phyloP scores from a whole-genome alignment of 2,329 filamentous ascomycete genomes.

The Thyridium curvatum region DNA sequence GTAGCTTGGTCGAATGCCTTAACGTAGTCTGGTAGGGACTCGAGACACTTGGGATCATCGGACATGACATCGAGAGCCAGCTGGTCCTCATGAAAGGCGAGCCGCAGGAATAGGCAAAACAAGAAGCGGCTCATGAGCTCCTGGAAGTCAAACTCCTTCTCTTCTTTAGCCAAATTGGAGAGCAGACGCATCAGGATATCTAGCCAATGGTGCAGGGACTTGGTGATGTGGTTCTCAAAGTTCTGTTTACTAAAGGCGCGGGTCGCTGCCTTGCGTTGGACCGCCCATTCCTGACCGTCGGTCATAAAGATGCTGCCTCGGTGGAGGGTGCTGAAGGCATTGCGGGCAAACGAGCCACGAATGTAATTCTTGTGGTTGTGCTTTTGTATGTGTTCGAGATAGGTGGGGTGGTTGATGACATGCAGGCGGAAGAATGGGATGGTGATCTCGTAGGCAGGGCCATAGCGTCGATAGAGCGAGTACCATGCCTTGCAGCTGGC shows the following conservation, averaged over 20 bases:
- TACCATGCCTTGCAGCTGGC: constrained; percentile 3
- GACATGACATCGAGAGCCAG: constrained; percentile 1
- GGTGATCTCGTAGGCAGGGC: constrained; percentile 3
- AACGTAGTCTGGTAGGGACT: neutral
- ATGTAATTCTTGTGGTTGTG: constrained; percentile 4
- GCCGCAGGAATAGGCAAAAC: constrained; percentile 1
- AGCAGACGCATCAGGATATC: constrained; percentile 1
- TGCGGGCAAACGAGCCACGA: neutral
- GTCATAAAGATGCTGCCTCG: constrained; percentile 1
- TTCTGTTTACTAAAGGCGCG: constrained; percentile 1
- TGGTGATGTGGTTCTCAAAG: constrained; percentile 1
- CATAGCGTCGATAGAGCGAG: constrained; percentile 1
- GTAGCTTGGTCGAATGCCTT: constrained; percentile 1
- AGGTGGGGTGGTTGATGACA: constrained; percentile 2
- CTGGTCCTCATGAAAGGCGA: constrained; percentile 2
- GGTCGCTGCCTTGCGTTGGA: constrained; percentile 1
- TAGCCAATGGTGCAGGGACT: constrained; percentile 2
- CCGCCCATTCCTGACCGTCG: neutral
- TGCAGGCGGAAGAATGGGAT: constrained; percentile 2
- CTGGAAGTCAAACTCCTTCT: constrained; percentile 3
- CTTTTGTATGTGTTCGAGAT: constrained; percentile 3
- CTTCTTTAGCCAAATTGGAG: neutral
- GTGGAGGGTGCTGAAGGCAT: constrained; percentile 1
- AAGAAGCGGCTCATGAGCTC: constrained; percentile 2
- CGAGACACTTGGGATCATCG: constrained; percentile 1